phyloP scores from a whole-genome alignment of 805 yeast species.

The Zygosaccharomyces bailii region DNA sequence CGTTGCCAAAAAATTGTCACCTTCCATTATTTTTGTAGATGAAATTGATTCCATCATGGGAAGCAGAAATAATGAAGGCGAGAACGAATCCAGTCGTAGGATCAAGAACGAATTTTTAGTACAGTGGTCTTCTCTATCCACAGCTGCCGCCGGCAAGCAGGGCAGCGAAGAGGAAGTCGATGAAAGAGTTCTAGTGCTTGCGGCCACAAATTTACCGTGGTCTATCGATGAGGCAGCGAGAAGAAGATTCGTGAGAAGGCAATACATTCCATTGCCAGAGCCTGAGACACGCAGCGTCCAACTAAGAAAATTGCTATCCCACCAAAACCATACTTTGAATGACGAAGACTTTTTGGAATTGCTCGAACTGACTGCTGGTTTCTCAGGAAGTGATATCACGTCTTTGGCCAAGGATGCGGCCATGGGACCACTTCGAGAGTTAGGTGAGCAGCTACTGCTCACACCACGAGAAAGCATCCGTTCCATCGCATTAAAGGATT shows the following conservation, averaged over 20 bases:
- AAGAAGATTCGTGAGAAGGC: constrained; percentile 85
- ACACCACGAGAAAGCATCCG: constrained; percentile 73
- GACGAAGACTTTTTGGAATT: constrained; percentile 61
- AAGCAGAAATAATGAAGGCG: constrained; percentile 53
- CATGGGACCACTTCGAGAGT: constrained; percentile 90
- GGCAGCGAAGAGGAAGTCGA: constrained; percentile 30
- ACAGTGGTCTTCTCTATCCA: constrained; percentile 90
- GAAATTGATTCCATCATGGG: constrained; percentile 91
- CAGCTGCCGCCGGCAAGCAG: constrained; percentile 70
- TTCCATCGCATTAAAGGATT: constrained; percentile 70
- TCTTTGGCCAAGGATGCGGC: constrained; percentile 96
- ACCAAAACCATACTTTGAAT: constrained; percentile 67
- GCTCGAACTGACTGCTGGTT: constrained; percentile 67
- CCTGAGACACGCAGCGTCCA: constrained; percentile 74
- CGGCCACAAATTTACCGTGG: constrained; percentile 97
- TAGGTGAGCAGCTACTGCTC: constrained; percentile 77
- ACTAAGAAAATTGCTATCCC: constrained; percentile 58
- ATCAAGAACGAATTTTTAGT: constrained; percentile 90
- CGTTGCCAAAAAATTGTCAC: constrained; percentile 80
- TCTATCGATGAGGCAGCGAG: constrained; percentile 96
- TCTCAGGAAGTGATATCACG: constrained; percentile 91
- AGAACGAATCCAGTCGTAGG: constrained; percentile 83
- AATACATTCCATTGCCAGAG: constrained; percentile 93
- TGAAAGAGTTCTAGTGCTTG: constrained; percentile 79
- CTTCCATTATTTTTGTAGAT: constrained; percentile 91